Evolutionary conservation across 352 stramenopile genomes (phyloP).

Genomic region (Phytopythium sindhum): DNA sequence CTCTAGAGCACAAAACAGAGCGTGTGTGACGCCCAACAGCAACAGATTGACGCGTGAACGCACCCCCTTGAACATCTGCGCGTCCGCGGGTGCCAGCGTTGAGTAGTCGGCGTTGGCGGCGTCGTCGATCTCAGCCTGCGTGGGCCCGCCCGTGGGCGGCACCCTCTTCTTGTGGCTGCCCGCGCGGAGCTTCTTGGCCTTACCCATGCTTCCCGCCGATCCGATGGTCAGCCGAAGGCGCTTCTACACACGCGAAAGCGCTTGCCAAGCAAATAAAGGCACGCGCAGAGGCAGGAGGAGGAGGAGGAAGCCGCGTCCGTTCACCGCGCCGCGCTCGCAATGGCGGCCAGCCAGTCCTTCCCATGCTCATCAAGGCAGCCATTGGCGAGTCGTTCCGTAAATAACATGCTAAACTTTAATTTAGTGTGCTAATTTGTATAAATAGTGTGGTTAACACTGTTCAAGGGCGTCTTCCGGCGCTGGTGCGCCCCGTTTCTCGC

Average conservation of each 20-base stretch:
- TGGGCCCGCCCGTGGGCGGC: conserved; percentile 54
- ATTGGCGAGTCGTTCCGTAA: too few species aligned
- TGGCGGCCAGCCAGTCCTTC: background rate
- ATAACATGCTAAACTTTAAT: too few species aligned
- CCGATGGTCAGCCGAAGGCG: background rate
- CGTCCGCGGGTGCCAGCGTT: conserved; percentile 47
- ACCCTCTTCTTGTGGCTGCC: conserved; percentile 82
- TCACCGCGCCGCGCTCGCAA: background rate
- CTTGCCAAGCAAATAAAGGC: too few species aligned
- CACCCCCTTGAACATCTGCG: conserved; percentile 67
- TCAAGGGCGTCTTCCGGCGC: background rate
- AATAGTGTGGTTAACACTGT: background rate
- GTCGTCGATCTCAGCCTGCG: conserved; percentile 57
- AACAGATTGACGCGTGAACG: conserved; percentile 7
- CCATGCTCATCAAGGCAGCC: background rate
- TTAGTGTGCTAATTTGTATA: background rate
- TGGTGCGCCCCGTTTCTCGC: background rate
- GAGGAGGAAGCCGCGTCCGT: too few species aligned
- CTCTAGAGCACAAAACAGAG: too few species aligned
- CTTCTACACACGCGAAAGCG: too few species aligned
- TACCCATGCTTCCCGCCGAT: conserved; percentile 48
- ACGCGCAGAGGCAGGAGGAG: too few species aligned
- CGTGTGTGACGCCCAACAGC: background rate
- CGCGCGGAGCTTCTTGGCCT: conserved; percentile 84
- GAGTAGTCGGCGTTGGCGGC: conserved; percentile 36